phyloP scores from a whole-genome alignment of 768 basidiomycete species.

The Thelephora ganbajun region DNA sequence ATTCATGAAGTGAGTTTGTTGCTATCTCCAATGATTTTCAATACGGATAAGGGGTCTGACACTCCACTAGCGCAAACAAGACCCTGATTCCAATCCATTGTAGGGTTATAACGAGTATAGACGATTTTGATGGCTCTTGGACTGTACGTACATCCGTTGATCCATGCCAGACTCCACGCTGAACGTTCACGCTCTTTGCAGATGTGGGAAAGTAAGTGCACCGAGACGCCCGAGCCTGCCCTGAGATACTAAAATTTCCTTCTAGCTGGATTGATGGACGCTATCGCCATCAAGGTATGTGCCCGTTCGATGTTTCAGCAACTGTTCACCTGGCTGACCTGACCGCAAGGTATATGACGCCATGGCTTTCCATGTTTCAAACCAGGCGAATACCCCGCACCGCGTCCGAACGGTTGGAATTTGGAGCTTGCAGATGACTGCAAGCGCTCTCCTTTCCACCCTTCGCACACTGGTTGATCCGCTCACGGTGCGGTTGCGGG shows the following conservation, averaged over 20 bases:
- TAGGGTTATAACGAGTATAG: constrained; percentile 67
- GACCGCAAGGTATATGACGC: constrained; percentile 65
- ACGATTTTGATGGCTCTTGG: constrained; percentile 93
- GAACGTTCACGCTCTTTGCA: constrained; percentile 17
- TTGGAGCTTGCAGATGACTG: constrained; percentile 93
- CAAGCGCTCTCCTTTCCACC: constrained; percentile 70
- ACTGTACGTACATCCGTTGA: constrained; percentile 42
- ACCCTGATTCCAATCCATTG: constrained; percentile 93
- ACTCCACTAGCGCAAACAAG: constrained; percentile 59
- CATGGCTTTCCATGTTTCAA: constrained; percentile 83
- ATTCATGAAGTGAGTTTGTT: constrained; percentile 78
- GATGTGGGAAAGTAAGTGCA: constrained; percentile 86
- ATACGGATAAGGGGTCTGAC: constrained; percentile 7
- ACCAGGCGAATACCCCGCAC: constrained; percentile 74
- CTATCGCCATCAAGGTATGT: constrained; percentile 70
- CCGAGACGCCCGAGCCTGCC: background rate
- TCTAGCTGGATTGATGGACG: constrained; percentile 85
- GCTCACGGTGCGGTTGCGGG: constrained; percentile 19
- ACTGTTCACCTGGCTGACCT: background rate
- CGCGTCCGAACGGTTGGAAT: constrained; percentile 82
- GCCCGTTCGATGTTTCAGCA: background rate
- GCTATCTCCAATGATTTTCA: background rate
- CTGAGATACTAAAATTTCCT: constrained; percentile 7
- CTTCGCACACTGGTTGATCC: constrained; percentile 71
- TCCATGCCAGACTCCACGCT: constrained; percentile 5